Evolutionary conservation across 495 filamentous ascomycete genomes (phyloP).

Genomic region (Hyaloscypha finlandica): DNA sequence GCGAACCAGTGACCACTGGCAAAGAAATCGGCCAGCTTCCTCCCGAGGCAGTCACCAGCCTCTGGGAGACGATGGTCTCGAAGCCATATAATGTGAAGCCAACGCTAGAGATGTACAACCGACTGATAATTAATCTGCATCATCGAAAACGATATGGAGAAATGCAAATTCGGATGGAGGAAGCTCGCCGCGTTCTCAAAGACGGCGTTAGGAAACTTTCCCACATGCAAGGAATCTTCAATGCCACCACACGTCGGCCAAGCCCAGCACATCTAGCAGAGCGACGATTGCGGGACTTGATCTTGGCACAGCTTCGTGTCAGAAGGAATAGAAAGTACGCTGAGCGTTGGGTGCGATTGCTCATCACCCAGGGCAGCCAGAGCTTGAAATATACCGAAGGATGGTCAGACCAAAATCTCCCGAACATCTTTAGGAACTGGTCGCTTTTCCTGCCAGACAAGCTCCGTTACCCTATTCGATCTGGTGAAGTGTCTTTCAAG

Average conservation of each 20-base stretch:
- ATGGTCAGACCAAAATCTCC: constrained; percentile 29
- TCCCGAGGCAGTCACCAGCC: constrained; percentile 38
- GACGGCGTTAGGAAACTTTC: not conserved
- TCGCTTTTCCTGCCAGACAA: constrained; percentile 29
- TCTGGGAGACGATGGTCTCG: constrained; percentile 58
- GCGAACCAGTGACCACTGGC: constrained; percentile 6
- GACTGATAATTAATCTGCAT: constrained; percentile 47
- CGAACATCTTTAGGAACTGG: constrained; percentile 35
- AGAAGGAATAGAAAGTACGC: constrained; percentile 31
- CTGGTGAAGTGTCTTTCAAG: constrained; percentile 31
- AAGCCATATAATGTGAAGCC: constrained; percentile 59
- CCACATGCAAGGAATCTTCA: not conserved
- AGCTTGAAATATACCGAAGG: constrained; percentile 16
- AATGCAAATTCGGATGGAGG: constrained; percentile 35
- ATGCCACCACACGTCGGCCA: not conserved
- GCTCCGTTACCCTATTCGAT: constrained; percentile 30
- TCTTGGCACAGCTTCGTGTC: constrained; percentile 12
- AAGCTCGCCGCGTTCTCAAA: constrained; percentile 12
- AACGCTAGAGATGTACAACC: constrained; percentile 54
- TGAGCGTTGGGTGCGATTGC: constrained; percentile 31
- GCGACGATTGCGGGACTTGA: constrained; percentile 15
- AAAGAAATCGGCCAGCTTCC: constrained; percentile 41
- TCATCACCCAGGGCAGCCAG: constrained; percentile 29
- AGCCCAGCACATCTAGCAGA: not conserved
- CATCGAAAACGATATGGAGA: constrained; percentile 28